Evolutionary conservation across 805 yeast genomes (phyloP), one percentile per base, ranked within the genome.

Genomic region (Citeromyces matritensis): DNA sequence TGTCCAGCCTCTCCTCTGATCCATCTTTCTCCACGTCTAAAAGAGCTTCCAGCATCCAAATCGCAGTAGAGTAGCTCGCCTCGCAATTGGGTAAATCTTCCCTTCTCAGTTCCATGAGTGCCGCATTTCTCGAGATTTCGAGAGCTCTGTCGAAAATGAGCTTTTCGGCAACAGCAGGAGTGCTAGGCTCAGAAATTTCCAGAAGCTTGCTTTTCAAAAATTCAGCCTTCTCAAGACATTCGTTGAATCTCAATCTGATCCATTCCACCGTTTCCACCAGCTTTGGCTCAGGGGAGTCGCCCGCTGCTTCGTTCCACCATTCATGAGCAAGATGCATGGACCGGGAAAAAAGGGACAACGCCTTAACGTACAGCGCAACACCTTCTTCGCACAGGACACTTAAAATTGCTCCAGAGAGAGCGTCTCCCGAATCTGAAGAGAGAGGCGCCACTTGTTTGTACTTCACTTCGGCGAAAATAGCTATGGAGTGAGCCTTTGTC

Each of bases 11-110:
- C 15, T 55, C 60, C 10, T 53, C 60, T 8, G 48, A 45, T n/a
- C 13, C 29, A 15, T 48, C 46, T 15, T 59, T 60, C 13, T 51
- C 57, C 9, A 31, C 31, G 36, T 79, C 88, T 33, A 85, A 53
- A 17, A 88, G 58, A 1, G 95, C 84, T 47, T 84, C 93, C 45
- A 88, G 59, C 95, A 88, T 84, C 96, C 96, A 88, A 32, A 88
- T 70, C 0, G 95, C 76, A 0, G 95, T 83, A 4, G 93, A 82
- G 49, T 88, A 88, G 6, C 88, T 80, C 36, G 81, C 55, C 52
- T 86, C 95, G 53, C 96, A 86, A 5, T 79, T 80, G 12, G 61
- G 58, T 31, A 81, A 49, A 45, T 78, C 85, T 34, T 72, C 78
- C 29, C 81, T 81, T 26, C 66, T 69, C 43, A 85, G 61, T 54